Evolutionary conservation across 495 filamentous ascomycete species (phyloP).

Genomic region (Parathielavia hyrcaniae): DNA sequence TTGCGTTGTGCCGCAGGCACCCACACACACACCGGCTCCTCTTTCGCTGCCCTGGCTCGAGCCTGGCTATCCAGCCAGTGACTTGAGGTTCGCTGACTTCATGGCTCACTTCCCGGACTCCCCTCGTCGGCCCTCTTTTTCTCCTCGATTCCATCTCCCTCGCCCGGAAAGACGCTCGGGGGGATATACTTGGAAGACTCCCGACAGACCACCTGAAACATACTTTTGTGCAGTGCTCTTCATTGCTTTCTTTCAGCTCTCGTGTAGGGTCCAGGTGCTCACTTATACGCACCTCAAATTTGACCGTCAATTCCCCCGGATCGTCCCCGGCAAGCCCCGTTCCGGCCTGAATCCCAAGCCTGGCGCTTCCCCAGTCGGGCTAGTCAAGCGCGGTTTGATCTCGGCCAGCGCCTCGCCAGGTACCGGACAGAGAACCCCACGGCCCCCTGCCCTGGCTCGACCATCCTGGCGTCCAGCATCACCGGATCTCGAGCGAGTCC

Average conservation of each 20-base stretch:
- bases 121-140: constrained; percentile 1
- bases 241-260: not conserved
- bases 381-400: constrained; percentile 14
- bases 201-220: not conserved
- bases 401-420: constrained; percentile 8
- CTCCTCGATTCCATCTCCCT: constrained; percentile 10
- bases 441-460: constrained; percentile 5
- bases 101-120: constrained; percentile 11
- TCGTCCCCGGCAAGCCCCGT: constrained; percentile 22
- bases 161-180: constrained; percentile 3
- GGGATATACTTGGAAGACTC: not conserved
- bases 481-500: constrained; percentile 24
- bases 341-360: constrained; percentile 16
- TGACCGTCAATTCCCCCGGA: constrained; percentile 34
- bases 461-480: constrained; percentile 14
- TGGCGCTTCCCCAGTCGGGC: not conserved
- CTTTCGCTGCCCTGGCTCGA: too few relatives aligned
- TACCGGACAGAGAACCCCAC: constrained; percentile 1
- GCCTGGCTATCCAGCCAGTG: constrained; percentile 9
- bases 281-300: constrained; percentile 29
- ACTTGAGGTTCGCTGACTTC: constrained; percentile 29
- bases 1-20: constrained; percentile 9
- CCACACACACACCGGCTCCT: constrained; percentile 15
- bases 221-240: too few relatives aligned
- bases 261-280: not conserved